Base-by-base conservation (phyloP, 1,139 yeast species). In the Candida glucosophila region DNA sequence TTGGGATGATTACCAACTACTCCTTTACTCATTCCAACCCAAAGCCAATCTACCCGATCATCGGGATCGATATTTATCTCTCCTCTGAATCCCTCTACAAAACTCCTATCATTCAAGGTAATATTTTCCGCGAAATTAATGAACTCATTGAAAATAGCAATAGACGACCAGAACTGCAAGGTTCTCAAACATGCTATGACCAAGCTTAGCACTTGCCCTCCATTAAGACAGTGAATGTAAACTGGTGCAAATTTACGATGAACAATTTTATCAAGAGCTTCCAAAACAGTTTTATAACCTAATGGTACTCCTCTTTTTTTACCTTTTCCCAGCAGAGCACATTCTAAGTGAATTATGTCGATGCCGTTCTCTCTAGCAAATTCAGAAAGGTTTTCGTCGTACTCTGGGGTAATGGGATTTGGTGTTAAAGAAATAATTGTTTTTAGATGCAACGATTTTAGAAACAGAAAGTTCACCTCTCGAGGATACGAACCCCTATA, bases 401-500 rank as follows among this genome's bases (percentile, higher is more conserved):
- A 58, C 19, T 64, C 70, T 19, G 48, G 51, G 10, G 73, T 66
- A 15, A 85, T 67, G 3, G 90, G 81, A 13, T 71, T 69, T 2
- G 96, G 94, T 0, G 93, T 80, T 30, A 90, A 50, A 3, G 94
- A 78, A 7, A 90, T 61, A 26, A 90, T 77, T 6, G 90, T 80
- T 43, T 67, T 75, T 29, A 90, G 60, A 22, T 68, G 58, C 19
- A 86, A 61, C 17, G 85, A 65, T 36, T 67, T 58, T n/a, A 90
- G 57, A 44, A 79, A 90, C n/a, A 76, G 66, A 32, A 70, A 64
- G 45, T 85, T 86, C 31, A 77, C 68, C 26, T 73, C 73, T 29
- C 92, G 67, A 1, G 97, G 97, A 41, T 81, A 82, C 1, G 93
- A 79, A 1, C 97, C 97, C 25, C 97, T 59, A 43, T 76, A 81